Percentiles rank a stretch among this genome's conserved stretches.
phyloP scores from a whole-genome alignment of 768 basidiomycete genomes.

The Gyrodon lividus region DNA sequence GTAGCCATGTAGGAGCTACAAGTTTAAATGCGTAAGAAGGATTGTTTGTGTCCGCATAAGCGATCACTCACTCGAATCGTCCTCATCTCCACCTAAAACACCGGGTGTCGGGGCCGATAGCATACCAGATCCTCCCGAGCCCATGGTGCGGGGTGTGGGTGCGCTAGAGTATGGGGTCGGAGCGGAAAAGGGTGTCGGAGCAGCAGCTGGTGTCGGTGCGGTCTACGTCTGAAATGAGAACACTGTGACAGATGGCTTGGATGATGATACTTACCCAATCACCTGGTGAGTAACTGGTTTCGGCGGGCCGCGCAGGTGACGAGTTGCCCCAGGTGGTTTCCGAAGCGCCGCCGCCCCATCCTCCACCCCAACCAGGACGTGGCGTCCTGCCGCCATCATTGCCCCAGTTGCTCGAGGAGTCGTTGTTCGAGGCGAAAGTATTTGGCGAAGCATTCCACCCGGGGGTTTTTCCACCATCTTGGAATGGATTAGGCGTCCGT shows the following conservation, averaged over 20 bases:
- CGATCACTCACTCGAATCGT: conserved; percentile 26
- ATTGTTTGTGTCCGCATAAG: not conserved
- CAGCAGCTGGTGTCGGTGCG: conserved; percentile 40
- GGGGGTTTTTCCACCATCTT: conserved; percentile 44
- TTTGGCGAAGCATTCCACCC: conserved; percentile 56
- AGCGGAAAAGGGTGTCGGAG: conserved; percentile 38
- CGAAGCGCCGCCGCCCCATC: conserved; percentile 21
- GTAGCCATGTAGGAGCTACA: conserved; percentile 27
- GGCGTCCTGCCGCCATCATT: conserved; percentile 50
- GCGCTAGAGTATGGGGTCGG: conserved; percentile 34
- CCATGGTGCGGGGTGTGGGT: conserved; percentile 32
- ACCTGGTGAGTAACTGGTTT: conserved; percentile 22
- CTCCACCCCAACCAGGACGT: conserved; percentile 41
- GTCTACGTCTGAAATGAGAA: conserved; percentile 18
- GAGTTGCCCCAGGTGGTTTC: conserved; percentile 30
- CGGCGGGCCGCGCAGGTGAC: conserved; percentile 34
- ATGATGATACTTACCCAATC: conserved; percentile 30
- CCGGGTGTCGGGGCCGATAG: conserved; percentile 34
- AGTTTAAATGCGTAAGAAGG: conserved; percentile 22
- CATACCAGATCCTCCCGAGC: conserved; percentile 16
- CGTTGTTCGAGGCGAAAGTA: conserved; percentile 38
- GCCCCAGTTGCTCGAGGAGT: conserved; percentile 23
- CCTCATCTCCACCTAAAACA: conserved; percentile 26
- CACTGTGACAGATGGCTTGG: conserved; percentile 22
- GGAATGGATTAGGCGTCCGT: conserved; percentile 58